Evolutionary conservation across 2,329 filamentous ascomycete genomes (phyloP), one percentile per base, ranked within the genome.

Genomic region (Westerdykella ornata): DNA sequence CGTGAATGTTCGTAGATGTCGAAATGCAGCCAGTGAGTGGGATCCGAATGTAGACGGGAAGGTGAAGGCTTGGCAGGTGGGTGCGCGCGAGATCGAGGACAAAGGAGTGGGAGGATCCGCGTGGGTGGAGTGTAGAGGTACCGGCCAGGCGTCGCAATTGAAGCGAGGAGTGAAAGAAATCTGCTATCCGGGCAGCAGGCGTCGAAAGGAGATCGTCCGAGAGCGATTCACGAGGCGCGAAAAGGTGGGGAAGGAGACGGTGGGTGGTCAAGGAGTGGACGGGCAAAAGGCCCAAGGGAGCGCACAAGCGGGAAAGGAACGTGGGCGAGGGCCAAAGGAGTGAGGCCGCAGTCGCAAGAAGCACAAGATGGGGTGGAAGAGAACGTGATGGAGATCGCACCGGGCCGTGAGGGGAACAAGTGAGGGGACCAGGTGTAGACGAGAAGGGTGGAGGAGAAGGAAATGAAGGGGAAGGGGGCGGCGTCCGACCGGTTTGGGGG

Each of bases 321-420:
- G 62, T 65, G 59, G 55, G 60, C 60, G 59, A 64, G 61, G 59
- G 59, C 63, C 59, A 61, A 63, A 67, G 62, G 63, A 67, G 61
- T 66, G 63, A 33, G 30, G 62, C 62, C 57, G 61, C 62, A 59
- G 55, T 64, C 57, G 57, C 60, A 64, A 62, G 63, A 66, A 56
- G 54, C 56, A 58, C 61, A 48, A 56, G 56, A 18, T 39, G 46
- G 41, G n/a, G n/a, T n/a, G n/a, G 53, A 66, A 65, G 62, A 55
- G 52, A 61, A 65, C 48, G 49, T 56, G 54, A 48, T 53, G 53
- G 55, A 60, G 60, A 60, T 60, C 60, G 56, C 62, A 64, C 62
- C 56, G 55, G 30, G 52, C 55, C 50, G 52, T 45, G 36, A 49
- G 45, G 58, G 56, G 57, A 55, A 60, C 57, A 57, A 60, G 8